Evolutionary conservation across 176 grass and related monocot species (phyloP).

Genomic region (Aechmea fasciata): DNA sequence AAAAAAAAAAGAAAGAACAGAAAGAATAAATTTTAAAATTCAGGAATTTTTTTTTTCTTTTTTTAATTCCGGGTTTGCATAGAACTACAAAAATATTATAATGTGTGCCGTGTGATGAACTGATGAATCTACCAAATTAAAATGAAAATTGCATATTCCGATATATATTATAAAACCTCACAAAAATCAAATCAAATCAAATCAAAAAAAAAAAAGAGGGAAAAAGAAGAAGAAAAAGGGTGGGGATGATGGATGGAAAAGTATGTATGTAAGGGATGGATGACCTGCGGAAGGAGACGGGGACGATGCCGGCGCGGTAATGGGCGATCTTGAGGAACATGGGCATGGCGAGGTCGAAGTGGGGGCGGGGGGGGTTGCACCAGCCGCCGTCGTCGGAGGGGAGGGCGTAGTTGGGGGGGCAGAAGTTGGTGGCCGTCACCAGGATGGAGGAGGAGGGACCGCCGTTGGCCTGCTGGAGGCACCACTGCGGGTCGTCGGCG

Average conservation of each 20-base stretch:
- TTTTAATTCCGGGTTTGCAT: no score
- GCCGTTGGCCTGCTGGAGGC: no score
- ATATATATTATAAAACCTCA: no score
- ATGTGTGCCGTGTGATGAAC: no score
- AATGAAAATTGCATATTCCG: no score
- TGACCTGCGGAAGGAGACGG: conserved; percentile 30
- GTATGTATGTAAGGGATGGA: no score
- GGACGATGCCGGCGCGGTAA: conserved; percentile 37
- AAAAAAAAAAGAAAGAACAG: no score
- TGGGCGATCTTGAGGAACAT: conserved; percentile 33
- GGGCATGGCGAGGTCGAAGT: conserved; percentile 36
- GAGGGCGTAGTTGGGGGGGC: conserved; percentile 29
- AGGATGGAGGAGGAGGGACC: conserved; percentile 34
- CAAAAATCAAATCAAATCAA: no score
- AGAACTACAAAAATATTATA: no score
- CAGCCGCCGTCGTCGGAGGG: conserved; percentile 31
- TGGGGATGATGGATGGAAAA: neutral
- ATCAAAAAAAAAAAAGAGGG: neutral
- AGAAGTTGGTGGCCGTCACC: conserved; percentile 35
- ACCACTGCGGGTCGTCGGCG: conserved; percentile 16
- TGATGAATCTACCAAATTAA: no score
- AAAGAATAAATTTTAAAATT: no score
- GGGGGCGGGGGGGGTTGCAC: conserved; percentile 35
- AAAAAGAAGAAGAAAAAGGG: neutral
- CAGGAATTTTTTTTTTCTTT: no score